phyloP scores from a whole-genome alignment of 2,329 filamentous ascomycete species.

The Aspergillus hortae region DNA sequence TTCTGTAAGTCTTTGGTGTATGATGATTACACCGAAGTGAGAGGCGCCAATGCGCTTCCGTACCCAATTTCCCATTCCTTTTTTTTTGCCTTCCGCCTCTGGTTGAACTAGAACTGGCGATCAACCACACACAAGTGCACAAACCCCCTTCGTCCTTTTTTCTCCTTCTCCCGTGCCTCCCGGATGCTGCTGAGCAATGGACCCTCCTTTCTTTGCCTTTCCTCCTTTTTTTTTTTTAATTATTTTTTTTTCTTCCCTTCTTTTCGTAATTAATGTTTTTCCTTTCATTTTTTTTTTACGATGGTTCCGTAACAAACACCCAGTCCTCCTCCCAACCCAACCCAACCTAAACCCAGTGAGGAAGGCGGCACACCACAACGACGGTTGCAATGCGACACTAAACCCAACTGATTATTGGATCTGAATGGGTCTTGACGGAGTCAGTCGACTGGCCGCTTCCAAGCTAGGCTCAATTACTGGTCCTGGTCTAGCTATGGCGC shows the following conservation, averaged over 20 bases:
- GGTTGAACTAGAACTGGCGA: constrained; percentile 23
- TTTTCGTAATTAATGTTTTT: neutral
- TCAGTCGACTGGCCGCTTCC: constrained; percentile 5
- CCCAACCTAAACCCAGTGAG: constrained; percentile 4
- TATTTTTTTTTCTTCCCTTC: constrained; percentile 3
- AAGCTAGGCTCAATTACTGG: constrained; percentile 7
- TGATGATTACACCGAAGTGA: constrained; percentile 8
- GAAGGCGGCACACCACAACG: constrained; percentile 16
- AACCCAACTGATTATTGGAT: constrained; percentile 33
- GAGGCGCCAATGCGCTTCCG: constrained; percentile 7
- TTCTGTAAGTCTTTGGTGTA: neutral
- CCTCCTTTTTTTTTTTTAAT: constrained; percentile 4
- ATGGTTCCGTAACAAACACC: neutral
- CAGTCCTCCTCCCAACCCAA: neutral
- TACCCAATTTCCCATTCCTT: constrained; percentile 24
- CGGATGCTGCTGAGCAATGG: constrained; percentile 20
- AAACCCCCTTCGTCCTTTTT: constrained; percentile 17
- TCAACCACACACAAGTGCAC: constrained; percentile 27
- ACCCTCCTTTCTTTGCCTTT: constrained; percentile 12
- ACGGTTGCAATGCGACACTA: constrained; percentile 30
- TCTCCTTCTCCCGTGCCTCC: constrained; percentile 14
- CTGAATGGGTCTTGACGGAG: constrained; percentile 29
- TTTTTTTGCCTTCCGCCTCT: constrained; percentile 18
- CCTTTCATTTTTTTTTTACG: neutral
- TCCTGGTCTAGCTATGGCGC: constrained; percentile 8